Evolutionary conservation across 164 flowering plant genomes (phyloP).

Genomic region (Amborella trichopoda): DNA sequence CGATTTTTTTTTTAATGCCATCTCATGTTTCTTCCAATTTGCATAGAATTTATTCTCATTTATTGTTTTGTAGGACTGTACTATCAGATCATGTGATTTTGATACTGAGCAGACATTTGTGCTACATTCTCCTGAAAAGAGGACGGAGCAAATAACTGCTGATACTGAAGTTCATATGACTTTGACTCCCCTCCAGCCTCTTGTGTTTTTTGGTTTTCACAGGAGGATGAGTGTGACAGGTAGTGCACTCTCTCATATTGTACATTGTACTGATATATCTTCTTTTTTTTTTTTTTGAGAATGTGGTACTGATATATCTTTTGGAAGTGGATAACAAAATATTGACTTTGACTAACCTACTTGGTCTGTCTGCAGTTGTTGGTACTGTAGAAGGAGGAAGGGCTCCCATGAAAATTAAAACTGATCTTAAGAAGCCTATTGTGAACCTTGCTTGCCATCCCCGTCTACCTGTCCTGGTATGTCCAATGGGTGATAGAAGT

Average conservation of each 20-base stretch:
- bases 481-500: too few relatives aligned
- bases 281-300: not conserved
- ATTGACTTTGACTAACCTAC: not conserved
- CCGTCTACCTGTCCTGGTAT: conserved; percentile 90
- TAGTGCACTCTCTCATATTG: too few relatives aligned
- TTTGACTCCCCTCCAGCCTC: conserved; percentile 92
- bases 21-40: conserved; percentile 1
- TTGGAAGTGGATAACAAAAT: too few relatives aligned
- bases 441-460: conserved; percentile 99
- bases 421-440: conserved; percentile 92
- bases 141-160: conserved; percentile 60
- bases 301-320: not conserved
- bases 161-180: conserved; percentile 98
- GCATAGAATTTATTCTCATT: too few relatives aligned
- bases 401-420: conserved; percentile 92
- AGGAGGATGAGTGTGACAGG: conserved; percentile 98
- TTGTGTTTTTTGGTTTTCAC: conserved; percentile 96
- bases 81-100: conserved; percentile 95
- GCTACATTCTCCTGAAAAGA: conserved; percentile 95
- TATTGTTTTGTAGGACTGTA: conserved; percentile 77
- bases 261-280: too few relatives aligned
- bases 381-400: conserved; percentile 97
- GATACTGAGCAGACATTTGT: conserved; percentile 92
- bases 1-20: not conserved
- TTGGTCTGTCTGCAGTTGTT: conserved; percentile 56